Percentiles rank a stretch among this genome's conserved stretches.
Conservation (phyloP, 345 rosid genomes). For the Boechera divaricarpa region DNA sequence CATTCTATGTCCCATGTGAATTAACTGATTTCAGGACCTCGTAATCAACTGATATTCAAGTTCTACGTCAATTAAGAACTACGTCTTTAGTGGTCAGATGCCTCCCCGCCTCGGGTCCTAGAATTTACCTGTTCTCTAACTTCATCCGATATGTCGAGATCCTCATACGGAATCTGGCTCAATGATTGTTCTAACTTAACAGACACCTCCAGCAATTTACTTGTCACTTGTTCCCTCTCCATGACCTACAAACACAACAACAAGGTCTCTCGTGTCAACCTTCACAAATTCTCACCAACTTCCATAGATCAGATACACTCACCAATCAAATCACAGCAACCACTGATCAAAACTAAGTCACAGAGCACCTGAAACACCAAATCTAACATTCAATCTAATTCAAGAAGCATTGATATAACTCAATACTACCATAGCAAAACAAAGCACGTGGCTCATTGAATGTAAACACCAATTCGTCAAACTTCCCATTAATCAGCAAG, state of each 20-base stretch:
- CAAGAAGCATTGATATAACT: conserved; percentile 25
- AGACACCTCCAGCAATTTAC: conserved; percentile 69
- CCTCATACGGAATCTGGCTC: conserved; percentile 66
- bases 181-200: conserved; percentile 71
- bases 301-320: conserved; percentile 5
- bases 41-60: too few relatives aligned
- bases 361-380: conserved; percentile 2
- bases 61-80: too few relatives aligned
- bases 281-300: not conserved
- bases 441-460: conserved; percentile 5
- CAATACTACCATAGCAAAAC: conserved; percentile 16
- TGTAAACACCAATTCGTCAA: not conserved
- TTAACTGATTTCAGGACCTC: too few relatives aligned
- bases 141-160: conserved; percentile 93
- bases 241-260: conserved; percentile 61
- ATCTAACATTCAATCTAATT: conserved; percentile 9
- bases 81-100: not conserved
- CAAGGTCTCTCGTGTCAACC: conserved; percentile 26
- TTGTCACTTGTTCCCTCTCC: conserved; percentile 79
- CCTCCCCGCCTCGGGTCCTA: not conserved
- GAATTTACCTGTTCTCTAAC: conserved; percentile 88
- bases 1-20: too few relatives aligned
- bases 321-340: conserved; percentile 30
- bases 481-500: not conserved
- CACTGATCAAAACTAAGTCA: not conserved